A percentile compares a stretch with the other conserved stretches of the same genome.
These are phyloP conservation scores for Aspergillus homomorphus DNA, from an alignment of 495 filamentous ascomycete species.

Conservation along the genomic window DNA sequence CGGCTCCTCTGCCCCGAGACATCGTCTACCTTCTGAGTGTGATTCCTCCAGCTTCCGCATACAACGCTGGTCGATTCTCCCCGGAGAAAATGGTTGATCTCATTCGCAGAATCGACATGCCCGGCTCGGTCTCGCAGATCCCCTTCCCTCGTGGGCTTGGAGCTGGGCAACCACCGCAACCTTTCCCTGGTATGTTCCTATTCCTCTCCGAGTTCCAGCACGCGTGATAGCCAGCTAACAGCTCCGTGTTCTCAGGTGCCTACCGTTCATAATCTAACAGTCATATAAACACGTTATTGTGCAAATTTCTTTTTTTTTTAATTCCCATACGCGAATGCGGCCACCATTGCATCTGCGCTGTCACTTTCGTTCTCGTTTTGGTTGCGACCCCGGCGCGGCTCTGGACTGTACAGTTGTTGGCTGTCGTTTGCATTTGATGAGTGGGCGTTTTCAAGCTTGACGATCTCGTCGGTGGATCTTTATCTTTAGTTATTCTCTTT, in stretches of 20 bases:
- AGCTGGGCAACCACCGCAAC: constrained; percentile 25
- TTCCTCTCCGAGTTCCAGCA: neutral
- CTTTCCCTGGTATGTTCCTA: constrained; percentile 34
- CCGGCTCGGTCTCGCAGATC: constrained; percentile 50
- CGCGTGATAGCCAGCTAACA: constrained; percentile 7
- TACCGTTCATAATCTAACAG: constrained; percentile 28
- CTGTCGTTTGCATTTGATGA: constrained; percentile 23
- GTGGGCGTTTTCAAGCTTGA: constrained; percentile 19
- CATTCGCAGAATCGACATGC: constrained; percentile 63
- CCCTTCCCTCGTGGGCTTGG: constrained; percentile 38
- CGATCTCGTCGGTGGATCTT: neutral
- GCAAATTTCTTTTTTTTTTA: too few relatives aligned
- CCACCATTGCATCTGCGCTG: neutral
- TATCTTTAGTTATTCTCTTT: constrained; percentile 8
- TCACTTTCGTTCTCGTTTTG: constrained; percentile 5
- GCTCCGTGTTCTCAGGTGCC: constrained; percentile 20
- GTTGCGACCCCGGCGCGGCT: constrained; percentile 13
- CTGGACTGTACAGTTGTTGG: constrained; percentile 22
- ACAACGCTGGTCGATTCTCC: constrained; percentile 63
- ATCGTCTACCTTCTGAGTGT: constrained; percentile 78
- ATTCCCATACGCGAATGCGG: constrained; percentile 1
- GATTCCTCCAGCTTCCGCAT: constrained; percentile 73
- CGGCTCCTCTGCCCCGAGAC: constrained; percentile 66
- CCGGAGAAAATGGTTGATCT: constrained; percentile 70
- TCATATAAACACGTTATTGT: constrained; percentile 8